Evolutionary conservation across 2,329 filamentous ascomycete genomes (phyloP).

Genomic region (Fusarium bactridioides): DNA sequence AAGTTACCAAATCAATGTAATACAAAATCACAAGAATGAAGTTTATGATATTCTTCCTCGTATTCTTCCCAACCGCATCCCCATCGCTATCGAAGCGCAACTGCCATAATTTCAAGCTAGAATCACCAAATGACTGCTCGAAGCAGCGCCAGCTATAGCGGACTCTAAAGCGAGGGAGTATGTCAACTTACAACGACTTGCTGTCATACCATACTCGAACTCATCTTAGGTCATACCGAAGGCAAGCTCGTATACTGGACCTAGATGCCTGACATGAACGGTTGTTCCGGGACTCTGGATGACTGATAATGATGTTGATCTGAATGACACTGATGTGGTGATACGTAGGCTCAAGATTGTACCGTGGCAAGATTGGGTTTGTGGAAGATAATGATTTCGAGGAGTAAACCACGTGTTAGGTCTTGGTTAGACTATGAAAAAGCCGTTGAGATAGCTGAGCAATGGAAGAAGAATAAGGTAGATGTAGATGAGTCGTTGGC

Average conservation of each 20-base stretch:
- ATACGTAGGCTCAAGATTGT: background rate
- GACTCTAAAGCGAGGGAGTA: background rate
- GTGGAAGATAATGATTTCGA: background rate
- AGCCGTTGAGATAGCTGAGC: background rate
- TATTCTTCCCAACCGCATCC: background rate
- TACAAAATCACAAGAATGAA: fast-evolving
- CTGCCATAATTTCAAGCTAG: background rate
- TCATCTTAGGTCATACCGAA: background rate
- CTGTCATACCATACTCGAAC: background rate
- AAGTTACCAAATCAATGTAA: background rate
- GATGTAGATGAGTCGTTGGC: background rate
- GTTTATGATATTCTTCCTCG: background rate
- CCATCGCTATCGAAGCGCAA: background rate
- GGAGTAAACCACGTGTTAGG: background rate
- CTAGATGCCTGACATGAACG: background rate
- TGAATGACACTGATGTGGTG: background rate
- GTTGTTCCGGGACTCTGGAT: background rate
- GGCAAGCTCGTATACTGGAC: background rate
- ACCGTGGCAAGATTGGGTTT: background rate
- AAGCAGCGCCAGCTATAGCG: no score
- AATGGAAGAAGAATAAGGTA: background rate
- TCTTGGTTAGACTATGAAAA: background rate
- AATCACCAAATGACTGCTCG: background rate
- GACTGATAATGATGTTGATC: no score
- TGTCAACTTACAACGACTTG: background rate